phyloP scores from a whole-genome alignment of 208 protist genomes.

The Trypanosomatidae sp. region DNA sequence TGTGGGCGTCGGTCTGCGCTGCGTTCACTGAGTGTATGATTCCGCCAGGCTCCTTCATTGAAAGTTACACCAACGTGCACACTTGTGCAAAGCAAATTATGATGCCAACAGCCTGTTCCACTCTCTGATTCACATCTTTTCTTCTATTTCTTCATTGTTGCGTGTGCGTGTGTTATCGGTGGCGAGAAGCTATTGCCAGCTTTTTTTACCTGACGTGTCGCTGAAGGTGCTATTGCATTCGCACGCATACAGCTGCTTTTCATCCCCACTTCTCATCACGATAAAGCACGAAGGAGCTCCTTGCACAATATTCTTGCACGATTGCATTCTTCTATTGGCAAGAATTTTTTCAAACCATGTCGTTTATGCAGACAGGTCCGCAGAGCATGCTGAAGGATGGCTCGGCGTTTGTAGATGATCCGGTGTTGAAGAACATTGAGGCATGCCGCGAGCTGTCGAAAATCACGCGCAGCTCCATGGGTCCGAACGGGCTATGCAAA shows the following conservation, averaged over 20 bases:
- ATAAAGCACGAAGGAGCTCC: not conserved
- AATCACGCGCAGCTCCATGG: constrained; percentile 98
- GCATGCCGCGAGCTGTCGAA: constrained; percentile 97
- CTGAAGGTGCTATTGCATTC: not conserved
- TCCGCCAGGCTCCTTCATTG: not conserved
- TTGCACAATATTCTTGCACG: not conserved
- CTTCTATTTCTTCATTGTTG: not conserved
- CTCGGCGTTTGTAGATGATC: constrained; percentile 94
- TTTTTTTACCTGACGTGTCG: not conserved
- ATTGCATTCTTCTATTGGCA: not conserved
- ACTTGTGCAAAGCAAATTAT: not conserved
- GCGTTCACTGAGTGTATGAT: not conserved
- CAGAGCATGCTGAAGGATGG: constrained; percentile 93
- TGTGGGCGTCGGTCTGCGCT: not conserved
- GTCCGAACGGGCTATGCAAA: constrained; percentile 99
- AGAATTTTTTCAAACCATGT: constrained; percentile 45
- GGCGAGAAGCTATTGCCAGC: not conserved
- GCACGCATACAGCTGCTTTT: constrained; percentile 8
- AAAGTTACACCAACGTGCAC: not conserved
- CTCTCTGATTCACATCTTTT: no score
- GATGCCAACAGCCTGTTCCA: not conserved
- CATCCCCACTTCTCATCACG: constrained; percentile 2
- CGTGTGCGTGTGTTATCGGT: not conserved
- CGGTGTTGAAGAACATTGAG: constrained; percentile 98
- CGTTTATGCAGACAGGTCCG: constrained; percentile 90